These are phyloP conservation scores for Xylaria sp. DNA, from an alignment of 495 filamentous ascomycete genomes.

Conservation along the genomic window DNA sequence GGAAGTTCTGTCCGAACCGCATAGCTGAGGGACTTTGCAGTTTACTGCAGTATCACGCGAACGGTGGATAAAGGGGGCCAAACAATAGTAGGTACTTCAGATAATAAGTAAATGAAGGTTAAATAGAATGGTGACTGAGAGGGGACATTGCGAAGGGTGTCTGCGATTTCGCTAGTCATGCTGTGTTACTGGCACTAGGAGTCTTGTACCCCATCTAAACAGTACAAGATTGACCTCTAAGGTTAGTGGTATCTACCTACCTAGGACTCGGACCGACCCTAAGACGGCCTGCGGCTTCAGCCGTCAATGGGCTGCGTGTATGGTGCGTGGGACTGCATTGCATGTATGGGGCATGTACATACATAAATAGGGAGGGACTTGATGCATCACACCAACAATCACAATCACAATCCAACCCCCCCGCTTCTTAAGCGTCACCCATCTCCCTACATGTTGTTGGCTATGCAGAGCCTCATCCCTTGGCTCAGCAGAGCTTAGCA, in stretches of 20 bases:
- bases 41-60: not conserved
- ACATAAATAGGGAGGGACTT: too few species aligned
- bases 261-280: not conserved
- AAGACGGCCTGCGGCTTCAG: too few species aligned
- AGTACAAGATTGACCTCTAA: too few species aligned
- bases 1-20: constrained; percentile 34
- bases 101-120: not conserved
- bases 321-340: too few species aligned
- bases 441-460: not conserved
- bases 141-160: not conserved
- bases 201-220: too few species aligned
- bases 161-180: too few species aligned
- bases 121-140: not conserved
- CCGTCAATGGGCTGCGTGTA: too few species aligned
- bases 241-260: too few species aligned
- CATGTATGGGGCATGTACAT: too few species aligned
- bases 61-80: not conserved
- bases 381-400: not conserved
- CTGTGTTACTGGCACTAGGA: too few species aligned
- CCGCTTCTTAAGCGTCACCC: not conserved
- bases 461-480: not conserved
- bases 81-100: too few species aligned
- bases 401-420: not conserved
- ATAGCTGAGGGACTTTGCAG: constrained; percentile 17
- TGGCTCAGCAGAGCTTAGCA: not conserved